Base-by-base conservation (phyloP, 352 stramenopile genomes). In the Pythium phragmitis region DNA sequence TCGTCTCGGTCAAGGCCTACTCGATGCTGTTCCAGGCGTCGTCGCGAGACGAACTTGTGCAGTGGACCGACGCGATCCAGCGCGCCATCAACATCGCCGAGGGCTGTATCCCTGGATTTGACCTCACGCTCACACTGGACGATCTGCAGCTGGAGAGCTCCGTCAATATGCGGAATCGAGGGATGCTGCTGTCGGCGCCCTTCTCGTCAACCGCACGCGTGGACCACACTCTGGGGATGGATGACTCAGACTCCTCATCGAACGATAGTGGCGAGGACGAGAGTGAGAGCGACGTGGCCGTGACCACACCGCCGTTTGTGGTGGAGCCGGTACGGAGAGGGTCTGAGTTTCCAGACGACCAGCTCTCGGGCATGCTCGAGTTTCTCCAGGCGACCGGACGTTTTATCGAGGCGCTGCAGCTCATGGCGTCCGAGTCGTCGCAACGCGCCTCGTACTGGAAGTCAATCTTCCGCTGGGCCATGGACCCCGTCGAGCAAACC, bases 351-450 rank as follows among this genome's bases (percentile, higher is more conserved):
- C 72, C 75, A 17, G 80, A 79, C 47, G 55, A 61, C 47, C 78
- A 89, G 28, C 55, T 86, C 9, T 70, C 72, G 0, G 76, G 76
- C 23, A 88, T 91, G 69, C 69, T 94, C 9, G 59, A 79, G 34
- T 79, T 91, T 42, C 62, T 91, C 9, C 85, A 92, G 52, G 69
- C 68, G 0, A 74, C 69, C 23, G 85, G 82, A 0, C 76, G 85
- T 0, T 88, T 91, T 17, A 79, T 91, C 2, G 85, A 94, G 60
- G 85, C 85, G 28, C 69, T 94, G 0, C 85, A 94, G 58, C 66
- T 94, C 23, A 81, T 94, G 63, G 70, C 75, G 26, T 76, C 76
- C 45, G 75, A 91, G 42, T 77, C 85, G 5, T 57, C 60, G 2
- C 60, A 79, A 1, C 79, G 85, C 11, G 37, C 61, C 0, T 68